Evolutionary conservation across 139 green algal species (phyloP), one percentile per base, ranked within the genome.

Genomic region (Eudorina sp.): DNA sequence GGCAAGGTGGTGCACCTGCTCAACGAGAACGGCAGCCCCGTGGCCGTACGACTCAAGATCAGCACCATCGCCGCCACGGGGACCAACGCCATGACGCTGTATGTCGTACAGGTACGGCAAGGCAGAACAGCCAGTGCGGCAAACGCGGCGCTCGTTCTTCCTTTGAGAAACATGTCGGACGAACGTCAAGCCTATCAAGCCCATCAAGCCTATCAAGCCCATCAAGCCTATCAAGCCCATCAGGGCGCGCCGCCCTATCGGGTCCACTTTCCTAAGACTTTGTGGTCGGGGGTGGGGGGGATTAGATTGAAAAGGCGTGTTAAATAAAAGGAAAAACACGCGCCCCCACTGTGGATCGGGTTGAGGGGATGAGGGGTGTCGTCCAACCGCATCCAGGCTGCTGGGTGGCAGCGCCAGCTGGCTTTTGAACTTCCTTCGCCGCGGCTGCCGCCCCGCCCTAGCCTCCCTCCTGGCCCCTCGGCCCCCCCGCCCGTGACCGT

Each of bases 21-120:
- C 0, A 74, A 73, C 38, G 78, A 85, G 21, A 55, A 45, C 38
- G 78, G 78, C 11, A 41, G 53, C 53, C 1, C 23, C 34, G 53
- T 85, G 23, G 53, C 78, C 3, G 78, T 85, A 25, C 36, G 55
- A 36, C 16, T 85, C 36, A 85, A 85, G 55, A 74, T 85, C 53
- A 74, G 38, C 23, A 48, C 38, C 18, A 27, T 23, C 23, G 53
- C 31, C 3, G 48, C 34, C 7, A 45, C n/a, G 13, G 34, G n/a
- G 4, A 27, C n/a, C n/a, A n/a, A n/a, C 8, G 29, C 76, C 53
- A 46, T 84, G 48, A 60, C 53, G 11, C 55, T 85, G 2, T 31
- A 74, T 53, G 55, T 85, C 23, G 53, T 85, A n/a, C 53, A 85
- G 78, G 78, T 85, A 23, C 36, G 77, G 16, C 13, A 58, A 16